Evolutionary conservation across 805 yeast genomes (phyloP), one percentile per base, ranked within the genome.

Genomic region (Priceomyces melissophilus): DNA sequence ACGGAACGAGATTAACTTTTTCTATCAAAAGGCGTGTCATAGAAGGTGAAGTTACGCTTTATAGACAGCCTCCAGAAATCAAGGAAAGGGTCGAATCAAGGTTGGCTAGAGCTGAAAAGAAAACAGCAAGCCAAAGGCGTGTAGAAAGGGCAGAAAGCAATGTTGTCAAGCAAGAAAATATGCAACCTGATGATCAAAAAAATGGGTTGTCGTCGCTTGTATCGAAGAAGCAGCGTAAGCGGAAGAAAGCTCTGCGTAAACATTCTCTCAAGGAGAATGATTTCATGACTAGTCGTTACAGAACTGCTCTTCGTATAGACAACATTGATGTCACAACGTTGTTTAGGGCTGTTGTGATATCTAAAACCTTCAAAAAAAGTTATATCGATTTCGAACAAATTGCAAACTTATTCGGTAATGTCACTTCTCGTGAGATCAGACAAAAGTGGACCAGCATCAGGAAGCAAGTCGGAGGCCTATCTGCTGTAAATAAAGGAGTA

Each of bases 361-460:
- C 83, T 3, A 81, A 82, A 46, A 75, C 89, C 11, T 71, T 84
- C 30, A 55, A 57, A 12, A 71, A 76, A 33, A 78, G 78, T 11
- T 61, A 64, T 5, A 82, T 86, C 30, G 81, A 79, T 44, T 89
- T 95, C 84, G 73, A 71, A 0, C 60, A 70, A 28, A 79, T 89
- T 5, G 69, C 83, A 0, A 54, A 52, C 0, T 56, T 78, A 4
- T 75, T 85, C 35, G 69, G 63, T 4, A 72, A 58, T 12, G 54
- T 64, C 27, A 60, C 55, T 20, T 63, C 75, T 1, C 76, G 71
- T 7, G 65, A 71, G 9, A 61, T 83, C 20, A 73, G 72, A 46
- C 76, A 78, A 38, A 81, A 77, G 44, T 90, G 96, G 96, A 78
- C 84, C 1, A 68, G 76, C 13, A 71, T 85, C 7, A 71, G 87